Conservation (phyloP, 2,329 filamentous ascomycete genomes). For the Stenocarpella maydis region DNA sequence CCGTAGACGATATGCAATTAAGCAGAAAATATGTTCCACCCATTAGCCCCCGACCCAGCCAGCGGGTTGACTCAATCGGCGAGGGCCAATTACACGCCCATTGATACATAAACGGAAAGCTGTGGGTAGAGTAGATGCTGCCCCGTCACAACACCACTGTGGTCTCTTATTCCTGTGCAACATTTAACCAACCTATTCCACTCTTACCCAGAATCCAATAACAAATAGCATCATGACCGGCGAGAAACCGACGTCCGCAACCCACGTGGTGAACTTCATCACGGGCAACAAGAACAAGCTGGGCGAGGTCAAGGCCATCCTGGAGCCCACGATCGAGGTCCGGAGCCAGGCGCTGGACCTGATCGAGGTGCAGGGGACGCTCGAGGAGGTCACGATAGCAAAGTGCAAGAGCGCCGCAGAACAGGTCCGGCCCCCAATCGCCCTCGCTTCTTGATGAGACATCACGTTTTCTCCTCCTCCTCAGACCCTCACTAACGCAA, state of each 20-base stretch:
- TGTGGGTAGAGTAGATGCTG: not conserved
- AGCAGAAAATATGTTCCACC: not conserved
- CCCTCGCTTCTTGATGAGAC: no score
- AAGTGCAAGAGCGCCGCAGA: slow-evolving; percentile 88
- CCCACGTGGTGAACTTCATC: slow-evolving; percentile 80
- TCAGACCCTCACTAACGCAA: slow-evolving; percentile 20
- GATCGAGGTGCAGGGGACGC: slow-evolving; percentile 87
- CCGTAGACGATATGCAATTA: slow-evolving; percentile 17
- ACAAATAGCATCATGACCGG: slow-evolving; percentile 49
- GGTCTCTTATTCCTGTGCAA: not conserved
- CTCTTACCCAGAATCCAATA: not conserved
- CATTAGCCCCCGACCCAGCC: not conserved
- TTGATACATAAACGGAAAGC: slow-evolving; percentile 1
- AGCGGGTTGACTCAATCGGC: slow-evolving; percentile 11
- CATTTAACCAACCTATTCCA: no score
- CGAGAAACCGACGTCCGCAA: slow-evolving; percentile 48
- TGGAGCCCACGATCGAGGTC: slow-evolving; percentile 77
- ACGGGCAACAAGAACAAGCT: slow-evolving; percentile 97
- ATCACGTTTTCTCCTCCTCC: no score
- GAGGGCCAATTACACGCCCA: not conserved
- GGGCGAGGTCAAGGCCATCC: slow-evolving; percentile 85
- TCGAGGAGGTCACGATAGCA: slow-evolving; percentile 89
- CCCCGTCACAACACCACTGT: not conserved
- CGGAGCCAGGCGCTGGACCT: slow-evolving; percentile 80
- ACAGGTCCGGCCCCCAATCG: slow-evolving; percentile 56